Evolutionary conservation across 2,329 filamentous ascomycete genomes (phyloP).

Genomic region (Alternaria panax): DNA sequence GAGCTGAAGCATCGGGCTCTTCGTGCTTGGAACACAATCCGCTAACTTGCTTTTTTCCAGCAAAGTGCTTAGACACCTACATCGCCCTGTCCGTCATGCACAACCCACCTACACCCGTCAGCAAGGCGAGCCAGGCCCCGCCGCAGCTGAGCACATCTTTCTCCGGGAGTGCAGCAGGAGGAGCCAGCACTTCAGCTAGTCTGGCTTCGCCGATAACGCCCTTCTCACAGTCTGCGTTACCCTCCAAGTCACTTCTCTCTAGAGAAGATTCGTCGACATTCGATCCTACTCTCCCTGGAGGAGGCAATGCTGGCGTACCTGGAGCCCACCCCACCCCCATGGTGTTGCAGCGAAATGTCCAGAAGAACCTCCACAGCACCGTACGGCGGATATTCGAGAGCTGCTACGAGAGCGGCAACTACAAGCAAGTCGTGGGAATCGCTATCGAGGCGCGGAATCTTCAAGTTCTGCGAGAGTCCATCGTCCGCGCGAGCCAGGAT

Average conservation of each 20-base stretch:
- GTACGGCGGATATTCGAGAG: constrained; percentile 91
- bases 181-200: constrained; percentile 68
- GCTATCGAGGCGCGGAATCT: constrained; percentile 94
- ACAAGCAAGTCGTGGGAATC: constrained; percentile 95
- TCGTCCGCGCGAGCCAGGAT: constrained; percentile 86
- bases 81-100: constrained; percentile 77
- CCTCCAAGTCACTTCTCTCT: constrained; percentile 94
- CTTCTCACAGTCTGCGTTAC: constrained; percentile 91
- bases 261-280: constrained; percentile 73
- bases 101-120: constrained; percentile 60
- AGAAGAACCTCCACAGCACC: constrained; percentile 79
- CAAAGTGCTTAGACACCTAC: constrained; percentile 97
- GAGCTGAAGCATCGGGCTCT: background rate
- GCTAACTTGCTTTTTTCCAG: constrained; percentile 48
- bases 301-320: constrained; percentile 62
- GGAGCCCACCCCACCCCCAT: constrained; percentile 66
- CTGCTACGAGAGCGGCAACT: constrained; percentile 84
- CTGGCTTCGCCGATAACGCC: constrained; percentile 89
- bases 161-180: constrained; percentile 69
- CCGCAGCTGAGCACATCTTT: constrained; percentile 85
- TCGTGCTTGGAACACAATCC: background rate
- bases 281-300: constrained; percentile 63
- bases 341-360: constrained; percentile 75
- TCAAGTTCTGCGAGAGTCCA: constrained; percentile 83
- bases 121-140: constrained; percentile 59